Evolutionary conservation across 2,329 filamentous ascomycete genomes (phyloP).

Genomic region (Pseudocercospora crystallina): DNA sequence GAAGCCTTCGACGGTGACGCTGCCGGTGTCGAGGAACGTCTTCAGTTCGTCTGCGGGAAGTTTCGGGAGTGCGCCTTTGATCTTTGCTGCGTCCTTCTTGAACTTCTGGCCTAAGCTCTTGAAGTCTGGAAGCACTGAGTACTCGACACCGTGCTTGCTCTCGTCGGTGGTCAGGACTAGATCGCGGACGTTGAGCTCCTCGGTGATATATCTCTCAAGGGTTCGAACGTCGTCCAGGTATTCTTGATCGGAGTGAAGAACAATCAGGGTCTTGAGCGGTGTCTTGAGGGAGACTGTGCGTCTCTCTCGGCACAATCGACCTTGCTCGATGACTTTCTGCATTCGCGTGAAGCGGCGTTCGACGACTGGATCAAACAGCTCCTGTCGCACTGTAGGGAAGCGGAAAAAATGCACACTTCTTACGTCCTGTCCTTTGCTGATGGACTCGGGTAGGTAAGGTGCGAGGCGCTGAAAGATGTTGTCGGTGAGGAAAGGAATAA

Average conservation of each 20-base stretch:
- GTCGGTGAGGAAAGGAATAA: conserved; percentile 93
- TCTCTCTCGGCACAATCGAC: conserved; percentile 80
- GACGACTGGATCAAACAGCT: conserved; percentile 81
- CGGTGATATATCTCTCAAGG: conserved; percentile 81
- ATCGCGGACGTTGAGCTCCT: conserved; percentile 88
- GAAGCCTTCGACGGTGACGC: conserved; percentile 83
- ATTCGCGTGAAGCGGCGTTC: conserved; percentile 86
- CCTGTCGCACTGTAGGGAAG: conserved; percentile 84
- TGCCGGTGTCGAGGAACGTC: conserved; percentile 69
- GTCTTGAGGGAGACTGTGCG: conserved; percentile 84
- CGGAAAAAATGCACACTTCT: conserved; percentile 89
- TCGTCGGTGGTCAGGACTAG: conserved; percentile 83
- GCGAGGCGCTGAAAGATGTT: conserved; percentile 86
- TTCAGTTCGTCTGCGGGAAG: conserved; percentile 80
- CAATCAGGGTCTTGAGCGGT: conserved; percentile 82
- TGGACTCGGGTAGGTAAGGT: conserved; percentile 73
- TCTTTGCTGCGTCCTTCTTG: conserved; percentile 88
- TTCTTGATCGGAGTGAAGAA: conserved; percentile 78
- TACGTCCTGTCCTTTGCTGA: conserved; percentile 65
- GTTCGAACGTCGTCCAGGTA: conserved; percentile 86
- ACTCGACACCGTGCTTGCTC: conserved; percentile 86
- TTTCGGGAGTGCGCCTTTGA: conserved; percentile 83
- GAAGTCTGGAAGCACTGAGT: conserved; percentile 89
- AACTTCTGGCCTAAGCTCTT: conserved; percentile 93
- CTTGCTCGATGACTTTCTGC: conserved; percentile 94